Base-by-base conservation (phyloP, 768 basidiomycete genomes). In the Russula sp. region DNA sequence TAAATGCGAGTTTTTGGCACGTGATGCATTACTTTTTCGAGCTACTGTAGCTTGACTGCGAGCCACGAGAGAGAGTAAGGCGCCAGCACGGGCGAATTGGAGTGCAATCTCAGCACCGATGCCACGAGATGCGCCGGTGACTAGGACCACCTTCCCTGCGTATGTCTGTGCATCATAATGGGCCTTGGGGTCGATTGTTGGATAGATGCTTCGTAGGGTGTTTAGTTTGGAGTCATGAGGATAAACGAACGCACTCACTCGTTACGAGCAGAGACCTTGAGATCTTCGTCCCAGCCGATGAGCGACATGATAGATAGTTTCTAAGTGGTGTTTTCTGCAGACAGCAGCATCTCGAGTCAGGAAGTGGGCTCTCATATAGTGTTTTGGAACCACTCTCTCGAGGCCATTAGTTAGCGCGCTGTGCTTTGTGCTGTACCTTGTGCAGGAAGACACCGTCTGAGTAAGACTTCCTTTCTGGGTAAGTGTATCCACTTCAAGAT, bases 121-220 rank as follows among this genome's bases (percentile, higher is more conserved):
- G 34, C 69, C 69, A 18, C 63, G 63, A 10, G 58, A 62, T 3
- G 64, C 61, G 29, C 69, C 69, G 7, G 69, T 70, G 59, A 70
- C 62, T 34, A 70, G 38, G 9, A 67, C 69, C 1, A 65, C 62
- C 43, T 65, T 65, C 7, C 56, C 56, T 56, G 56, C 52, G 25
- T 50, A 62, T 16, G 60, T 50, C 41, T 58, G 54, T 7, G 38
- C 56, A 2, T 56, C 56, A 29, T 50, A 65, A 14, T 61, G 60
- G 6, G 39, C 16, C 45, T 25, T 29, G 3, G 60, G 45, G 3
- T 65, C 56, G 14, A 62, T 58, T 1, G 41, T 41, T 6, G 51
- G 51, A 34, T 65, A 65, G 47, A 65, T 34, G 20, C 64, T 59
- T 20, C 16, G 20, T 43, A 6, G 13, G n/a, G 7, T n/a, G n/a